Evolutionary conservation across 345 rosid genomes (phyloP).

Genomic region (Psidium friedrichsthalianum): DNA sequence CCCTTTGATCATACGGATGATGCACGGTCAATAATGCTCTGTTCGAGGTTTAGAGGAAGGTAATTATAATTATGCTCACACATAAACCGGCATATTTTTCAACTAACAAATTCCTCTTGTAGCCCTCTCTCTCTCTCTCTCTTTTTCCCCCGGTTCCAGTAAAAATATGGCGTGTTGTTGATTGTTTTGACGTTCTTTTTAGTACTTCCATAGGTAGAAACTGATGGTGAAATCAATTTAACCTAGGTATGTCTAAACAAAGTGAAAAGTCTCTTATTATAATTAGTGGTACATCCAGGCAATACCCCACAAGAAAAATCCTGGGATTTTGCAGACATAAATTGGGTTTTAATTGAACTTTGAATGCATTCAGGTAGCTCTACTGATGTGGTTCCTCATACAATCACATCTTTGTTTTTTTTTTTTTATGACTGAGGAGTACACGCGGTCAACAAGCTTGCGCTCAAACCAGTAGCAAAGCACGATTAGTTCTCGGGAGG

Average conservation of each 20-base stretch:
- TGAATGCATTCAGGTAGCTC: neutral
- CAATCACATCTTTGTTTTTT: no score
- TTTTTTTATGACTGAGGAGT: no score
- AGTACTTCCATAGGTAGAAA: neutral
- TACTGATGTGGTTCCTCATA: no score
- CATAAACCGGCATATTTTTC: neutral
- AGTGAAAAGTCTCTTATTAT: neutral
- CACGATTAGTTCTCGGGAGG: no score
- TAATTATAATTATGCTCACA: neutral
- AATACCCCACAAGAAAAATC: neutral
- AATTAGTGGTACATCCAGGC: neutral
- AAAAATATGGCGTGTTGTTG: neutral
- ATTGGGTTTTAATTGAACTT: neutral
- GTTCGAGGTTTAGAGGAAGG: neutral
- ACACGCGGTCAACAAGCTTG: no score
- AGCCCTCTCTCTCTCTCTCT: no score
- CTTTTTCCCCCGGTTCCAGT: neutral
- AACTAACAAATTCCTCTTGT: neutral
- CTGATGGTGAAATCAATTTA: neutral
- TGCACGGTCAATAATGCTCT: neutral
- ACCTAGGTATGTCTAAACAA: neutral
- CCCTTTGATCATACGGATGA: neutral
- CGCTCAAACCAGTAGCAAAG: no score
- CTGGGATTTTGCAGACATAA: neutral
- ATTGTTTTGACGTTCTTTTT: neutral